Evolutionary conservation across 1,284 basidiomycete species (phyloP), one percentile per base, ranked within the genome.

Genomic region (Melanopsichium pennsylvanicum): DNA sequence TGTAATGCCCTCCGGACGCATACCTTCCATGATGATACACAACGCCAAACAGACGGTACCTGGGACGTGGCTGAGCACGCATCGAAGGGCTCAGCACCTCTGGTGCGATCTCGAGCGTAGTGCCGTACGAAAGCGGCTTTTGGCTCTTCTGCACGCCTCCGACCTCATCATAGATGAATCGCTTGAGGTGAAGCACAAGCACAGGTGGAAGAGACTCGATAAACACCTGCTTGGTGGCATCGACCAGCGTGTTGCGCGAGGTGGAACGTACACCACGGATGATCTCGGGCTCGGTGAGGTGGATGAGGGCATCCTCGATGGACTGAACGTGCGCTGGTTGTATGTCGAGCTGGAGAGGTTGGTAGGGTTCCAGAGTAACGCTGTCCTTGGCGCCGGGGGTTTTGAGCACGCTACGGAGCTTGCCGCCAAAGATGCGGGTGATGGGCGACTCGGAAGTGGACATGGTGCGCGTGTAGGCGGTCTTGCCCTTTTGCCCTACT

Each of bases 1-100:
- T 98, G 83, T 97, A 98, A 82, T 97, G 94, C 0, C 95, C 95
- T 7, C 94, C 94, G 0, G 88, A 89, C 0, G 95, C 93, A 12
- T 90, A 90, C 39, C 86, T 84, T 2, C 95, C 95, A 76, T 98
- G 94, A 82, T 98, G 95, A 82, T 97, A 97, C 8, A 97, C 84
- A 18, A 90, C 93, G 70, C 91, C 93, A 79, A 94, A 95, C 8
- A 97, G 85, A 64, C 89, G 88, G 81, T 96, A 97, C 70, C 86
- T 86, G 13, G 87, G 84, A 1, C 85, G 21, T 83, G 83, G 8
- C 84, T 67, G 64, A 12, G 50, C 50, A 2, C 72, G 70, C 61
- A 70, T 69, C 0, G 68, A 41, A 4, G 69, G 61, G 39, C 63
- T 70, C 12, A 76, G 38, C 33, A 75, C 67, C 18, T 69, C 72